Evolutionary conservation across 176 grass and related monocot species (phyloP).

Genomic region (Triticum dicoccoides): DNA sequence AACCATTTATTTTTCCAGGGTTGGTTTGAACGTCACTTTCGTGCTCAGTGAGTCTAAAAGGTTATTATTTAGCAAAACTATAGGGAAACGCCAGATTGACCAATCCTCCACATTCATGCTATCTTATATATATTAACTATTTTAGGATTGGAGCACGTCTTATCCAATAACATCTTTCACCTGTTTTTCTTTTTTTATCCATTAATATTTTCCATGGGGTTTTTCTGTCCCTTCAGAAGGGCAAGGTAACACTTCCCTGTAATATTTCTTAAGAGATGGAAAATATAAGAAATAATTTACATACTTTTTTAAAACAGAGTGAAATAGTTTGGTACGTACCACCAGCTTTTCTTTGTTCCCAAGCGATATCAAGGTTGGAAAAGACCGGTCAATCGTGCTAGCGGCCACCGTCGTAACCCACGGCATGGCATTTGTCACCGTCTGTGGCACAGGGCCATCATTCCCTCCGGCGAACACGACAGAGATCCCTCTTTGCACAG

Average conservation of each 20-base stretch:
- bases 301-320: background rate
- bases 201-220: background rate
- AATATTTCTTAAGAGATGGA: background rate
- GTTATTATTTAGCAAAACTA: background rate
- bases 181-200: no score
- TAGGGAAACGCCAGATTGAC: background rate
- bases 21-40: background rate
- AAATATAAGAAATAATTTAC: background rate
- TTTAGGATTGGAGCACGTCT: no score
- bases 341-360: constrained; percentile 43
- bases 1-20: background rate
- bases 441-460: background rate
- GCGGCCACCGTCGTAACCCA: constrained; percentile 52
- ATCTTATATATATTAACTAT: no score
- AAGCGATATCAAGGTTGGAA: constrained; percentile 38
- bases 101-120: background rate
- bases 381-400: constrained; percentile 49
- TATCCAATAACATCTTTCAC: no score
- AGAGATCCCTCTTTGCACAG: constrained; percentile 42
- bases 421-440: constrained; percentile 9
- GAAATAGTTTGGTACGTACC: constrained; percentile 26
- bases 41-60: background rate
- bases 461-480: constrained; percentile 48
- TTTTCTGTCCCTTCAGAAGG: background rate
- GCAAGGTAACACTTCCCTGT: background rate